A percentile compares a stretch with the other conserved stretches of the same genome.
These are phyloP conservation scores for Sarocladium kiliense DNA, from an alignment of 2,329 filamentous ascomycete genomes.

Conservation along the genomic window DNA sequence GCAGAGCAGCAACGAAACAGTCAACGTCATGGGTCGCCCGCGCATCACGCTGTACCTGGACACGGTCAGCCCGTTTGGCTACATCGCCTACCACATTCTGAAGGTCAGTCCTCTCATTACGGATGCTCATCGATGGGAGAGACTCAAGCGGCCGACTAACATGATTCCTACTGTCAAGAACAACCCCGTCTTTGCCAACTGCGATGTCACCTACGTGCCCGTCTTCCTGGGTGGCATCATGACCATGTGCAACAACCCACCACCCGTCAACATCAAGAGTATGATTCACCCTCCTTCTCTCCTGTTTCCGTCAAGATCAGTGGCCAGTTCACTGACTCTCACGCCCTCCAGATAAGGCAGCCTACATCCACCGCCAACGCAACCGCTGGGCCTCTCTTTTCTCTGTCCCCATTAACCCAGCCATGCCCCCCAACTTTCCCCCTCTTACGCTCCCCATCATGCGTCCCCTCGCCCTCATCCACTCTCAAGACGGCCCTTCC, in stretches of 20 bases:
- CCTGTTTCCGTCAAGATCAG: not conserved
- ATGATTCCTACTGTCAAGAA: constrained; percentile 18
- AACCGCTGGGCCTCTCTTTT: constrained; percentile 29
- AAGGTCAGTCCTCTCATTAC: constrained; percentile 21
- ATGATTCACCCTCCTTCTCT: constrained; percentile 11
- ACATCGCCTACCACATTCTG: constrained; percentile 31
- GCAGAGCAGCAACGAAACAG: too few relatives aligned
- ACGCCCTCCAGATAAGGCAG: constrained; percentile 31
- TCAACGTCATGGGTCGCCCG: constrained; percentile 9
- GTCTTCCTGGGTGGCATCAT: constrained; percentile 33
- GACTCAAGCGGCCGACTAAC: not conserved
- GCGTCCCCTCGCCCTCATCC: constrained; percentile 26
- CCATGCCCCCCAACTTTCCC: constrained; percentile 29
- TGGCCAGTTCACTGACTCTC: not conserved
- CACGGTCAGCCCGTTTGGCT: constrained; percentile 34
- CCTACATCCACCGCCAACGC: constrained; percentile 27
- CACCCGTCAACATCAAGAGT: constrained; percentile 33
- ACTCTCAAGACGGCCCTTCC: constrained; percentile 14
- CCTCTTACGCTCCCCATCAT: constrained; percentile 28
- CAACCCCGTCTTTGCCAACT: constrained; percentile 23
- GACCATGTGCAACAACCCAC: constrained; percentile 29
- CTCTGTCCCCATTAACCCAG: constrained; percentile 25
- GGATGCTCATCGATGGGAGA: not conserved
- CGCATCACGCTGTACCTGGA: constrained; percentile 34
- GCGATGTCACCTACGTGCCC: constrained; percentile 28